Percentiles rank a stretch among this genome's conserved stretches.
Evolutionary conservation across 768 basidiomycete genomes (phyloP).

Genomic region (Termitomyces sp.): DNA sequence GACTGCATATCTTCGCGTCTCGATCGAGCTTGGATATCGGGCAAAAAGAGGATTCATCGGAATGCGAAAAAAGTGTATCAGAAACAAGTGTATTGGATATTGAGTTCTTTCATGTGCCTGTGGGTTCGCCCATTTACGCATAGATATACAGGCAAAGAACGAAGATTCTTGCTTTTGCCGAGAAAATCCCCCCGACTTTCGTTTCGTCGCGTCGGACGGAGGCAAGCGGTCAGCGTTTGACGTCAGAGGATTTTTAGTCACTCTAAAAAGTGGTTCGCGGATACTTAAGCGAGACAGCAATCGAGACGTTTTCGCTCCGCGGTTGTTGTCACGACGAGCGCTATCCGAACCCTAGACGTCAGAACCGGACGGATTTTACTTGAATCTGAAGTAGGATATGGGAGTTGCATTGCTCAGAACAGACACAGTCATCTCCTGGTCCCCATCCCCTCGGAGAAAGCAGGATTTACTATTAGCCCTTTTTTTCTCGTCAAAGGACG

Average conservation of each 20-base stretch:
- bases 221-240: conserved; percentile 5
- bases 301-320: conserved; percentile 4
- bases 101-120: conserved; percentile 11
- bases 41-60: background rate
- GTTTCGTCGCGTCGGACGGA: background rate
- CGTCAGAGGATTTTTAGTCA: conserved; percentile 3
- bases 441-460: conserved; percentile 13
- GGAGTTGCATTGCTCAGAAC: conserved; percentile 5
- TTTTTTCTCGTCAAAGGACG: background rate
- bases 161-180: too few species aligned
- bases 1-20: background rate
- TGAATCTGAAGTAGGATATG: conserved; percentile 4
- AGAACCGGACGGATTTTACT: conserved; percentile 7
- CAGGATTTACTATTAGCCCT: background rate
- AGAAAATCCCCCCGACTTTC: background rate
- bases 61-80: conserved; percentile 7
- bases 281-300: background rate
- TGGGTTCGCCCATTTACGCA: conserved; percentile 1
- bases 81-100: conserved; percentile 6
- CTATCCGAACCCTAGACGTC: background rate
- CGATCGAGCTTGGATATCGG: background rate
- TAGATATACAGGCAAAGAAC: background rate
- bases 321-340: conserved; percentile 1
- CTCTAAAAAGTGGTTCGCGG: background rate
- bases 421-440: background rate